A percentile compares a stretch with the other conserved stretches of the same genome.
phyloP scores from a whole-genome alignment of 129 eudicot species.

The Chrysanthemum seticuspe region DNA sequence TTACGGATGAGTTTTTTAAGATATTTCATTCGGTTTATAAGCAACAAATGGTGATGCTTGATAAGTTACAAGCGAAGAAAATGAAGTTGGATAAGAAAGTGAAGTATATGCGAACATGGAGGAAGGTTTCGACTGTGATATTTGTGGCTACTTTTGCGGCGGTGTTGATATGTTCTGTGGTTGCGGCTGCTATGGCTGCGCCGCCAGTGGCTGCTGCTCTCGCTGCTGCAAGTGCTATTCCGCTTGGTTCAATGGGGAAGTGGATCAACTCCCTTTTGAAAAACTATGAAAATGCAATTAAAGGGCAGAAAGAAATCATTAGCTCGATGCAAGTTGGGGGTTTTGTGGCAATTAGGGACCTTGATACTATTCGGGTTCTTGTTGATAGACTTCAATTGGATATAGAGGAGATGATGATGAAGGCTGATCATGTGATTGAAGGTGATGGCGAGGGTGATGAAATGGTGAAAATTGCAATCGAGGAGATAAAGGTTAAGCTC shows the following conservation, averaged over 20 bases:
- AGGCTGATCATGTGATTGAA: constrained; percentile 45
- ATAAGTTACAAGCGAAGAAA: constrained; percentile 62
- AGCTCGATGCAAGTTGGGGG: constrained; percentile 75
- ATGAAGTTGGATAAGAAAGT: constrained; percentile 65
- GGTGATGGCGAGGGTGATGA: constrained; percentile 55
- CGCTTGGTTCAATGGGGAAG: constrained; percentile 91
- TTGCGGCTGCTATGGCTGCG: constrained; percentile 88
- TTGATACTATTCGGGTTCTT: constrained; percentile 68
- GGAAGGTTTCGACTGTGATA: constrained; percentile 64
- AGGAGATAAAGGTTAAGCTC: constrained; percentile 59
- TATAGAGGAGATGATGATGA: constrained; percentile 50
- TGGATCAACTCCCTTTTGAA: constrained; percentile 78
- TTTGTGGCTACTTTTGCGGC: constrained; percentile 85
- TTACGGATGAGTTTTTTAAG: constrained; percentile 71
- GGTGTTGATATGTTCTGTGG: constrained; percentile 82
- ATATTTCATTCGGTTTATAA: constrained; percentile 68
- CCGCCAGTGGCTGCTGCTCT: constrained; percentile 87
- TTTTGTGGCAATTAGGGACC: constrained; percentile 64
- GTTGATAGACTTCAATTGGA: constrained; percentile 69
- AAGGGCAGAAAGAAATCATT: constrained; percentile 71
- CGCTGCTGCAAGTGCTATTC: constrained; percentile 71
- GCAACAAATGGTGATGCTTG: constrained; percentile 77
- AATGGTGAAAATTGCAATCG: constrained; percentile 72
- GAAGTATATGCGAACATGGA: constrained; percentile 60
- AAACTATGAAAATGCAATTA: constrained; percentile 66